Evolutionary conservation across 176 grass and related monocot genomes (phyloP), one percentile per base, ranked within the genome.

Genomic region (Eragrostis curvula): DNA sequence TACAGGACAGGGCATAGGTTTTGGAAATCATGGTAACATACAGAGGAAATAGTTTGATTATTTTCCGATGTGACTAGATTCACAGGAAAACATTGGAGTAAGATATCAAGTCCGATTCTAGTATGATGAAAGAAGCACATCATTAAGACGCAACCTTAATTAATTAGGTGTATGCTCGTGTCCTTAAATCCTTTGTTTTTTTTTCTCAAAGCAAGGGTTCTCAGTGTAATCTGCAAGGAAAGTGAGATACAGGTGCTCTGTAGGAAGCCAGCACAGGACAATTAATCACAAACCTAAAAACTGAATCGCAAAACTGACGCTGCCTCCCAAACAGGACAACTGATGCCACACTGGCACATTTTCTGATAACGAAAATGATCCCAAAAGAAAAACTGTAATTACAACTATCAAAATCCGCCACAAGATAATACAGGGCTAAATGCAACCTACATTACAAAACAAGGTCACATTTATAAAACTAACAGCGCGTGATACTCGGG

Each of bases 231-330:
- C 20, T 66, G 45, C 17, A n/a, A 45, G 49, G 50, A 40, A 74
- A 74, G 50, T 36, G 29, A 40, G 29, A 21, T 46, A 50, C 27
- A 36, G 59, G 45, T 65, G 44, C 44, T 50, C 58, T 64, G 75
- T 25, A 30, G 44, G 76, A 51, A 66, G 61, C 76, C 45, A 60
- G n/a, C 44, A 28, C 28, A 36, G 32, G 27, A 44, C 67, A 86
- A 79, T 72, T 30, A 72, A 44, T 56, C 42, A 55, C 25, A 57
- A 55, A 51, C 40, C 18, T 56, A 30, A 66, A 47, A 80, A 66
- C 28, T 47, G 57, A 64, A 73, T 66, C 68, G 39, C 68, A 64
- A 41, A 61, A 40, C 43, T 49, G 44, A 39, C 45, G 21, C 13
- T 36, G 2, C 23, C 16, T 63, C 32, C 43, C 47, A 27, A 32